phyloP scores from a whole-genome alignment of 208 protist species.

The Porcisia hertigi region DNA sequence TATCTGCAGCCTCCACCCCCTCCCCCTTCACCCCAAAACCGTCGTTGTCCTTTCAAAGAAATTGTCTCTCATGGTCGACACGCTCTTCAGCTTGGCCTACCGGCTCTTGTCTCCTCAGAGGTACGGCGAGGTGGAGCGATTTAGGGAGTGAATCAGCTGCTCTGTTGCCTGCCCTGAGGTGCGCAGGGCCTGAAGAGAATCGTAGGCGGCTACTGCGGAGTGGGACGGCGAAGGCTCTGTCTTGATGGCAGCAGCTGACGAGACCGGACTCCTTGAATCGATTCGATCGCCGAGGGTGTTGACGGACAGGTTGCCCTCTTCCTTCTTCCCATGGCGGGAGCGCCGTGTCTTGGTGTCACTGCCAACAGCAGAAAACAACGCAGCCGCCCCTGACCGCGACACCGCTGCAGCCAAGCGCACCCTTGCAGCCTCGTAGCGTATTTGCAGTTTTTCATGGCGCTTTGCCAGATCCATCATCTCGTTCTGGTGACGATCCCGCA shows the following conservation, averaged over 20 bases:
- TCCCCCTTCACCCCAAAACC: neutral
- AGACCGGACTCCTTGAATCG: neutral
- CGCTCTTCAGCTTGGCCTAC: neutral
- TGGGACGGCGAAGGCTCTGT: conserved; percentile 1
- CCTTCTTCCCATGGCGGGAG: neutral
- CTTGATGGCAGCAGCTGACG: neutral
- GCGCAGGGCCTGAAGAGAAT: conserved; percentile 26
- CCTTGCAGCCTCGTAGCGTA: conserved; percentile 39
- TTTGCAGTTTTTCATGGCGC: conserved; percentile 33
- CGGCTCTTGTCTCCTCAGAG: neutral
- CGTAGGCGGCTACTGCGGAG: conserved; percentile 5
- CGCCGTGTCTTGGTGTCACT: neutral
- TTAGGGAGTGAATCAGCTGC: conserved; percentile 16
- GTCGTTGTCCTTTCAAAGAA: neutral
- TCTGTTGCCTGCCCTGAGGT: conserved; percentile 19
- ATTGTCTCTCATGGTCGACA: too few relatives aligned
- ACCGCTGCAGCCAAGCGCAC: conserved; percentile 39
- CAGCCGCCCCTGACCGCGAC: conserved; percentile 11
- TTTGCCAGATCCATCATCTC: conserved; percentile 31
- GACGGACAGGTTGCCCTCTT: neutral
- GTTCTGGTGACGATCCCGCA: conserved; percentile 41
- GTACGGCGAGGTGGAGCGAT: conserved; percentile 8
- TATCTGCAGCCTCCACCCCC: neutral
- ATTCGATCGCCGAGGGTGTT: neutral
- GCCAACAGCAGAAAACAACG: neutral